Conservation (phyloP, 2,329 filamentous ascomycete species). For the Lithohypha guttulata region DNA sequence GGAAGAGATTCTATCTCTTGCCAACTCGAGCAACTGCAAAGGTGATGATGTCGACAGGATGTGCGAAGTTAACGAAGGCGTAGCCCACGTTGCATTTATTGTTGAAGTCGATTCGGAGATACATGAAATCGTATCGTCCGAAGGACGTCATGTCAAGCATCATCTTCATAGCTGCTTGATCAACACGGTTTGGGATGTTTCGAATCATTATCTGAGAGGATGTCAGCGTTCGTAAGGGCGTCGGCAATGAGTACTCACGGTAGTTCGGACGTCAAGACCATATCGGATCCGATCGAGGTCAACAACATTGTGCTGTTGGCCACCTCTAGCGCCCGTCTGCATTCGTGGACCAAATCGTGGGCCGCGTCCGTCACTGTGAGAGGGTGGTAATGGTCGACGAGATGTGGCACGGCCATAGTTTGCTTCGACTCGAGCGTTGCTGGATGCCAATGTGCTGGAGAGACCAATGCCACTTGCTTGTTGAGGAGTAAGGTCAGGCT, state of each 20-base stretch:
- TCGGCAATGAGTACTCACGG: constrained; percentile 40
- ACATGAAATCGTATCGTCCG: constrained; percentile 89
- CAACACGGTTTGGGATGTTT: constrained; percentile 86
- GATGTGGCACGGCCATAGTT: no score
- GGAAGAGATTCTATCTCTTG: constrained; percentile 67
- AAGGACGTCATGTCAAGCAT: constrained; percentile 68
- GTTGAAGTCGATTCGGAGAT: constrained; percentile 79
- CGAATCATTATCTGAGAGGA: constrained; percentile 69
- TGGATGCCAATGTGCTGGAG: no score
- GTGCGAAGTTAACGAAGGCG: constrained; percentile 89
- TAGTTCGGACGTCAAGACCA: constrained; percentile 64
- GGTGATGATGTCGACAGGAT: constrained; percentile 29
- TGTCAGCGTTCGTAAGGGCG: constrained; percentile 10
- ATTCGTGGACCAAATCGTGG: no score
- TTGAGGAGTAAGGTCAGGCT: constrained; percentile 1
- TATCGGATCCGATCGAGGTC: constrained; percentile 37
- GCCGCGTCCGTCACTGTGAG: neutral
- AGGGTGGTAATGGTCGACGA: neutral
- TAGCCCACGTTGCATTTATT: constrained; percentile 90
- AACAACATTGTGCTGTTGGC: constrained; percentile 37
- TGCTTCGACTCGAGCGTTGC: no score
- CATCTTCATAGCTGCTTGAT: constrained; percentile 60
- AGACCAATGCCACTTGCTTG: no score
- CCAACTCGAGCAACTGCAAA: constrained; percentile 62
- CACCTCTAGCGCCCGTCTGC: no score